Conservation (phyloP, 192 early-diverging fungal species). For the Coemansia sp. region DNA sequence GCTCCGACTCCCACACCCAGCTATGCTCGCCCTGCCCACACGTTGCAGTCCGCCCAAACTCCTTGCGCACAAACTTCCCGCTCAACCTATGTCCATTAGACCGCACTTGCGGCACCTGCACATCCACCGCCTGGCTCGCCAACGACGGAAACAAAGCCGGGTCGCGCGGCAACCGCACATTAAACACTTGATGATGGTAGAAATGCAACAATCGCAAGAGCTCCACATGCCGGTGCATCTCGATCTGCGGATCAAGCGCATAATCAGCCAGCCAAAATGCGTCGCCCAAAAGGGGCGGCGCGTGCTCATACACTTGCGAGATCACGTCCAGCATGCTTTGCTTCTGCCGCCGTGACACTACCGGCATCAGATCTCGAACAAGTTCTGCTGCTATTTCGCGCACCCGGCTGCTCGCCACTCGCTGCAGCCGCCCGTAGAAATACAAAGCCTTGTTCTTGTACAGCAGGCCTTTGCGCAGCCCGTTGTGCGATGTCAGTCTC, state of each 20-base stretch:
- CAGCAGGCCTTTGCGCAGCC: constrained; percentile 44
- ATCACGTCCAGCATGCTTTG: constrained; percentile 21
- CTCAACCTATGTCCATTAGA: not conserved
- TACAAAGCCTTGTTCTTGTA: constrained; percentile 52
- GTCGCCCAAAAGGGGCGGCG: constrained; percentile 22
- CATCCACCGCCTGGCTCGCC: constrained; percentile 25
- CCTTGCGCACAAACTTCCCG: not conserved
- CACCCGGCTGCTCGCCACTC: constrained; percentile 7
- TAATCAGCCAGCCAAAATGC: constrained; percentile 44
- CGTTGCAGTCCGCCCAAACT: constrained; percentile 1
- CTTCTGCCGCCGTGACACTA: constrained; percentile 38
- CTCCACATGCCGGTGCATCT: constrained; percentile 55
- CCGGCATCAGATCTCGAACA: constrained; percentile 48
- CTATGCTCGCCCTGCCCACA: constrained; percentile 13
- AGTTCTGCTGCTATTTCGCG: constrained; percentile 42
- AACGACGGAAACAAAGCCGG: constrained; percentile 50
- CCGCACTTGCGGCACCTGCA: not conserved
- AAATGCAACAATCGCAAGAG: constrained; percentile 45
- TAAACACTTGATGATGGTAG: constrained; percentile 35
- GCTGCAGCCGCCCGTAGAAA: constrained; percentile 28
- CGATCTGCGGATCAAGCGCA: constrained; percentile 45
- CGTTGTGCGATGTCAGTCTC: constrained; percentile 46
- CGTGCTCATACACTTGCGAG: constrained; percentile 33
- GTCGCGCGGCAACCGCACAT: constrained; percentile 25
- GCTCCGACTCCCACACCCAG: constrained; percentile 54